These are phyloP conservation scores for Taphrina populina DNA, from an alignment of 1,139 yeast genomes.

Conservation along the genomic window DNA sequence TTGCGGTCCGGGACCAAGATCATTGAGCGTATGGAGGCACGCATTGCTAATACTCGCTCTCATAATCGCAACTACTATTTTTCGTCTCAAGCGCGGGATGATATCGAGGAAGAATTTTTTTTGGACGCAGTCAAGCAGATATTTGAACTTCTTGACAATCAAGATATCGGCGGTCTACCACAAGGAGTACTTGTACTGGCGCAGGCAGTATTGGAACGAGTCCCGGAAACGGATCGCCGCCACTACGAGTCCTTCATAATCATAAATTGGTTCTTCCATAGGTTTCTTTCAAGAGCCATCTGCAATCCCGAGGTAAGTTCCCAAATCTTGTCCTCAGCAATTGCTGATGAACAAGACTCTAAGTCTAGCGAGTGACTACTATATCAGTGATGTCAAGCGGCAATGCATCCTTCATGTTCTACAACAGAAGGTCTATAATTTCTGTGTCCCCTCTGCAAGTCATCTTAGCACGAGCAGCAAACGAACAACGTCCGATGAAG, in stretches of 20 bases:
- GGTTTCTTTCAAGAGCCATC: slow-evolving; percentile 12
- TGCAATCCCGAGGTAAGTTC: slow-evolving; percentile 20
- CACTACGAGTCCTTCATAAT: slow-evolving; percentile 21
- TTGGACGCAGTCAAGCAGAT: slow-evolving; percentile 9
- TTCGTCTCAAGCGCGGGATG: slow-evolving; percentile 15
- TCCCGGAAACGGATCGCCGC: slow-evolving; percentile 2
- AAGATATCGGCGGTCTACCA: slow-evolving; percentile 17
- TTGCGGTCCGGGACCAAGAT: slow-evolving; percentile 19
- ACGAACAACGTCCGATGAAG: slow-evolving; percentile 7
- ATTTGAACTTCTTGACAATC: slow-evolving; percentile 12
- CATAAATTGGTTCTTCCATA: slow-evolving; percentile 21
- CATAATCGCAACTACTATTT: slow-evolving; percentile 13
- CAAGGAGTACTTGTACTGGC: slow-evolving; percentile 11
- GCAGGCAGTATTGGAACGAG: not conserved
- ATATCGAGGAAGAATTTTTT: slow-evolving; percentile 27
- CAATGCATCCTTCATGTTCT: slow-evolving; percentile 14
- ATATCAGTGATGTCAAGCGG: slow-evolving; percentile 13
- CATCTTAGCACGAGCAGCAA: not conserved
- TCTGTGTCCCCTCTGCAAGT: slow-evolving; percentile 3
- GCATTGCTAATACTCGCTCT: not conserved
- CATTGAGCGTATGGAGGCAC: slow-evolving; percentile 9
- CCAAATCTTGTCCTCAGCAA: not conserved
- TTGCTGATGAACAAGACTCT: not conserved
- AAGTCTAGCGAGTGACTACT: slow-evolving; percentile 8
- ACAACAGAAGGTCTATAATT: slow-evolving; percentile 7